Conservation (phyloP, 257 asterid genomes). For the Anisodus acutangulus region DNA sequence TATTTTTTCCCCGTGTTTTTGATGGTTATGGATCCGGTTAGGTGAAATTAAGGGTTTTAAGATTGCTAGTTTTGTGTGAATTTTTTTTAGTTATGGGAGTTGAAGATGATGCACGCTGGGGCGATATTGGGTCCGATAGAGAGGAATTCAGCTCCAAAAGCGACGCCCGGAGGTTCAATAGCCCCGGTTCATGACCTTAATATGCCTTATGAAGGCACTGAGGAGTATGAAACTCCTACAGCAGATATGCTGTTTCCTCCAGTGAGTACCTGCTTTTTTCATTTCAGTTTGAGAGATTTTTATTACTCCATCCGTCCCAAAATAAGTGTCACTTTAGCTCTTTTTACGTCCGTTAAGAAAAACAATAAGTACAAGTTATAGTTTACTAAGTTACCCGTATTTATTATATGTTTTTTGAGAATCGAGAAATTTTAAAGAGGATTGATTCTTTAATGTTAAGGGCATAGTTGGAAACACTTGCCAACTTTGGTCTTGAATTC, state of each 20-base stretch:
- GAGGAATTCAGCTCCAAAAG: conserved; percentile 62
- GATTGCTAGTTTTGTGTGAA: neutral
- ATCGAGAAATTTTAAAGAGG: too few species aligned
- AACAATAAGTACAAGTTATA: too few species aligned
- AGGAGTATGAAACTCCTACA: conserved; percentile 97
- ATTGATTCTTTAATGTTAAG: too few species aligned
- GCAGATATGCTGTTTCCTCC: conserved; percentile 97
- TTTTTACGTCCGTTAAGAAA: too few species aligned
- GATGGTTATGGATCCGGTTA: conserved; percentile 35
- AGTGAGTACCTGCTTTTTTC: conserved; percentile 46
- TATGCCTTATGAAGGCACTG: conserved; percentile 91
- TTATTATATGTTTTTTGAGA: too few species aligned
- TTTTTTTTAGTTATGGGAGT: conserved; percentile 70
- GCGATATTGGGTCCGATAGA: conserved; percentile 83
- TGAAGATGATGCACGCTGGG: conserved; percentile 93
- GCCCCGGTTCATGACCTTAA: conserved; percentile 90
- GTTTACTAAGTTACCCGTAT: too few species aligned
- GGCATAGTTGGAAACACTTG: too few species aligned
- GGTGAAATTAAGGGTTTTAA: conserved; percentile 30
- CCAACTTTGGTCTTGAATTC: too few species aligned
- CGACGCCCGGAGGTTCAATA: conserved; percentile 58
- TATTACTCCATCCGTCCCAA: neutral
- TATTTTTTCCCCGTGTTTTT: neutral
- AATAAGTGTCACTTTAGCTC: too few species aligned
- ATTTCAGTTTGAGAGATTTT: neutral